Evolutionary conservation across 129 eudicot genomes (phyloP), one percentile per base, ranked within the genome.

Genomic region (Tanacetum coccineum): DNA sequence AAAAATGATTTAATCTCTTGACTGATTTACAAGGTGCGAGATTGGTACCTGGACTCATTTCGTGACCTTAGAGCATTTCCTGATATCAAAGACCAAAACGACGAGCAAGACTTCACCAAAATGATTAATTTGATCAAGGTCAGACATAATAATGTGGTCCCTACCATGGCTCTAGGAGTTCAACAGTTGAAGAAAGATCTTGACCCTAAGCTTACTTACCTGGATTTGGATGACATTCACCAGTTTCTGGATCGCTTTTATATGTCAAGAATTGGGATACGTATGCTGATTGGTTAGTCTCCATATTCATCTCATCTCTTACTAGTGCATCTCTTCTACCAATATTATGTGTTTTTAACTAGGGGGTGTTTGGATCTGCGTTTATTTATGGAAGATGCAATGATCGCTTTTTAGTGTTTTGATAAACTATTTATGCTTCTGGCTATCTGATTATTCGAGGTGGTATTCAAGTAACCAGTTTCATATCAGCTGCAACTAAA

Each of bases 1-100:
- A 40, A 25, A 18, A 56, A 0, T 65, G 78, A 74, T 74, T 56
- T 32, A 40, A 19, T 58, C 48, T 70, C 25, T 72, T 71, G 45
- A 3, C 40, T 61, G 30, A 47, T 59, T 67, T 78, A 44, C 39
- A 65, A 93, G 99, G 99, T 93, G 53, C 80, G 95, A 60, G 99
- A 88, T 84, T 93, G 99, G 99, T 93, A 93, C 64, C 68, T 93
- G 82, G 95, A 93, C 70, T 93, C 99, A 20, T 93, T 93, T 55
- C 96, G 91, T 19, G 96, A 93, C 71, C 89, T 93, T 59, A 80
- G 96, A 82, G 74, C 95, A 42, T 84, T 84, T 72, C 95, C 96
- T 45, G 92, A 86, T 18, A 86, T 93, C 71, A 93, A 86, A 68
- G 83, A 86, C 73, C 77, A 54, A 17, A 93, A 70, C 40, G 92